phyloP scores from a whole-genome alignment of 176 grass and related monocot species.

The Sorghum bicolor region Sorghum_bicolor_NCBIv3 NC_012871.2:72940501-72941000 shows the following conservation, averaged over 20 bases:
- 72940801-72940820: conserved; percentile 76
- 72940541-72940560: conserved; percentile 62
- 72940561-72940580: conserved; percentile 38
- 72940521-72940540: conserved; percentile 54
- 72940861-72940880: background rate
- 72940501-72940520: conserved; percentile 52
- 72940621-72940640: conserved; percentile 51
- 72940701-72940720: conserved; percentile 93
- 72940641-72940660: conserved; percentile 48
- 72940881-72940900: background rate
- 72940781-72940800: conserved; percentile 86
- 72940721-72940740: conserved; percentile 99
- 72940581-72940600: conserved; percentile 52
- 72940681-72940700: conserved; percentile 87
- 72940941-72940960: background rate
- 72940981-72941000: background rate
- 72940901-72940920: background rate
- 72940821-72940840: conserved; percentile 61
- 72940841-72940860: conserved; percentile 18
- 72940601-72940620: conserved; percentile 28
- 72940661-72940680: conserved; percentile 45
- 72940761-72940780: conserved; percentile 79
- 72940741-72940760: conserved; percentile 64
- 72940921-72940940: background rate
- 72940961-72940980: conserved; percentile 14